Percentiles rank a stretch among this genome's conserved stretches.
Conservation (phyloP, 2,329 filamentous ascomycete species). For the Cordyceps javanica region DNA sequence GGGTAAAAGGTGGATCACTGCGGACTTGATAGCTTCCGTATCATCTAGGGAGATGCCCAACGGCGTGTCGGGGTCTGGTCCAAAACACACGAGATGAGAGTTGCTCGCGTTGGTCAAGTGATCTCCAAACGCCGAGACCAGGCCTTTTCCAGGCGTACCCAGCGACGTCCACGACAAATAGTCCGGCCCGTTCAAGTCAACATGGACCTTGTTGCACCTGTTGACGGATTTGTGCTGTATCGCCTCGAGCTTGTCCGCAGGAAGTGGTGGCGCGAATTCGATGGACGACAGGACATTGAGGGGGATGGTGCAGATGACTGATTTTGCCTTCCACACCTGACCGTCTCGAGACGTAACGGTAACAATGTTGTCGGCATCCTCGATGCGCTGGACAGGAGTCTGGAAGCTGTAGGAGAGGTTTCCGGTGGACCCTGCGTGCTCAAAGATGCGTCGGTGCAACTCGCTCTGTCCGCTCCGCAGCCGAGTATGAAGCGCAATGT, state of each 20-base stretch:
- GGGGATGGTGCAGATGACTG: neutral
- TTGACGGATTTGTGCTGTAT: neutral
- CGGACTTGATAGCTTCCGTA: neutral
- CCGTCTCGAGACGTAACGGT: neutral
- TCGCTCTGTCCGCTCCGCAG: neutral
- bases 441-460: neutral
- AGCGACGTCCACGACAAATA: neutral
- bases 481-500: neutral
- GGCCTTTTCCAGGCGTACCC: neutral
- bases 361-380: neutral
- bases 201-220: neutral
- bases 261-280: neutral
- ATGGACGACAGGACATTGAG: neutral
- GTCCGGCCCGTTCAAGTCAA: neutral
- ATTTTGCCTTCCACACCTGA: neutral
- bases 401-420: neutral
- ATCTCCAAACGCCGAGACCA: neutral
- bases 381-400: neutral
- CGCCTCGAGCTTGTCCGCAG: neutral
- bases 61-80: neutral
- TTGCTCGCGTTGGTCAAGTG: neutral
- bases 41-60: neutral
- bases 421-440: neutral
- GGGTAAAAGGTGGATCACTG: neutral
- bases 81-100: neutral